Evolutionary conservation across 2,329 filamentous ascomycete genomes (phyloP), one percentile per base, ranked within the genome.

Genomic region (Nemania diffusa): DNA sequence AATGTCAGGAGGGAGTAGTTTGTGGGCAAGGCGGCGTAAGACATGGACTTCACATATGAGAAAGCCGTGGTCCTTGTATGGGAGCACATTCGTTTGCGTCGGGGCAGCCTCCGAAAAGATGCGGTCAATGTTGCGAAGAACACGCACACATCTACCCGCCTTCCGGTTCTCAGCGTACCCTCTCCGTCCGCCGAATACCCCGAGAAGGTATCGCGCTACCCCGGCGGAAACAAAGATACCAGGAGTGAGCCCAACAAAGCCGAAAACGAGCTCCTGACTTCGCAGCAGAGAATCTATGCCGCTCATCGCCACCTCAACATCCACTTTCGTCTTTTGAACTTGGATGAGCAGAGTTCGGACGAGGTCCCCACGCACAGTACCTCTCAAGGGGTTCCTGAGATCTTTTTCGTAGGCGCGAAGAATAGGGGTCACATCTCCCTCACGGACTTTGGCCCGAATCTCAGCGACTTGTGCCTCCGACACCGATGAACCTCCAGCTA

Each of bases 291-390:
- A 89, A 82, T 99, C 95, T 71, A 99, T 99, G 20, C 96, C 96
- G 67, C 92, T 93, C 82, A 99, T 94, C 15, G 96, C 96, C 68
- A 98, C 90, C 79, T 99, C 96, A 13, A 99, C 90, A 76, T 99
- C 96, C 8, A 99, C 96, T 83, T 99, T 99, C 24, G 96, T 98
- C 85, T 99, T 99, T 76, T 99, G 96, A 42, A 99, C 91, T 77
- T 99, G 96, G 62, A 99, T 98, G 51, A 99, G 84, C 29, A 99
- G 87, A 4, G 95, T 94, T 58, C 95, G 90, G 40, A 98, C 87
- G 29, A 99, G 85, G 74, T 98, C 95, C 11, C 96, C 96, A 32
- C 89, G 88, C 20, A 99, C 81, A 0, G 94, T 92, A 7, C 95
- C 94, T 62, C 90, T 84, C 68, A 99, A 89, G 0, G 96, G 96